Evolutionary conservation across 2,329 filamentous ascomycete species (phyloP).

Genomic region (Verticillium nubilum): DNA sequence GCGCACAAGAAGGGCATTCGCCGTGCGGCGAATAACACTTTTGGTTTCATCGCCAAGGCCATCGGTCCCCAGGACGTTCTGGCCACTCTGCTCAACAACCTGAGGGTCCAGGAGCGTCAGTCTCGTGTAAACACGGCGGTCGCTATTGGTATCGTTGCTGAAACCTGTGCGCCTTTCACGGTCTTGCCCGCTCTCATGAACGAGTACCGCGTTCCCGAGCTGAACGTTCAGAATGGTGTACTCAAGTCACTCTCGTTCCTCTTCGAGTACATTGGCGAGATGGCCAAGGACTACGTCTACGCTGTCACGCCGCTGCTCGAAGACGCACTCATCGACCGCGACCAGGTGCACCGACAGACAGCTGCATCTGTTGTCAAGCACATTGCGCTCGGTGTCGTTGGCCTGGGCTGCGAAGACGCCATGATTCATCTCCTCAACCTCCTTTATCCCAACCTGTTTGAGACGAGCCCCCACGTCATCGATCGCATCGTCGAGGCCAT

Average conservation of each 20-base stretch:
- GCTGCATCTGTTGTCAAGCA: slow-evolving; percentile 97
- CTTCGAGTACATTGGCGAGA: slow-evolving; percentile 98
- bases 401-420: slow-evolving; percentile 93
- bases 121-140: slow-evolving; percentile 98
- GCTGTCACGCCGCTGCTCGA: slow-evolving; percentile 93
- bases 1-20: slow-evolving; percentile 99
- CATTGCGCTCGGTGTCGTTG: slow-evolving; percentile 94
- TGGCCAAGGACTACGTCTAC: slow-evolving; percentile 99
- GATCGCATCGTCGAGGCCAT: slow-evolving; percentile 97
- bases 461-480: slow-evolving; percentile 97
- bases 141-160: slow-evolving; percentile 95
- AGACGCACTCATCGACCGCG: slow-evolving; percentile 93
- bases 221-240: slow-evolving; percentile 98
- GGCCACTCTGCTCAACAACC: slow-evolving; percentile 91
- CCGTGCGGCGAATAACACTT: slow-evolving; percentile 97
- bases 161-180: slow-evolving; percentile 97
- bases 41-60: slow-evolving; percentile 98
- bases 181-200: slow-evolving; percentile 99
- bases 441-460: slow-evolving; percentile 93
- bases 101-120: slow-evolving; percentile 95
- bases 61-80: slow-evolving; percentile 97
- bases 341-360: slow-evolving; percentile 96
- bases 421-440: slow-evolving; percentile 98
- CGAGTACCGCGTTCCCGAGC: slow-evolving; percentile 95
- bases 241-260: slow-evolving; percentile 95